phyloP scores from a whole-genome alignment of 2,329 filamentous ascomycete genomes.

The Ophiobolus disseminans region DNA sequence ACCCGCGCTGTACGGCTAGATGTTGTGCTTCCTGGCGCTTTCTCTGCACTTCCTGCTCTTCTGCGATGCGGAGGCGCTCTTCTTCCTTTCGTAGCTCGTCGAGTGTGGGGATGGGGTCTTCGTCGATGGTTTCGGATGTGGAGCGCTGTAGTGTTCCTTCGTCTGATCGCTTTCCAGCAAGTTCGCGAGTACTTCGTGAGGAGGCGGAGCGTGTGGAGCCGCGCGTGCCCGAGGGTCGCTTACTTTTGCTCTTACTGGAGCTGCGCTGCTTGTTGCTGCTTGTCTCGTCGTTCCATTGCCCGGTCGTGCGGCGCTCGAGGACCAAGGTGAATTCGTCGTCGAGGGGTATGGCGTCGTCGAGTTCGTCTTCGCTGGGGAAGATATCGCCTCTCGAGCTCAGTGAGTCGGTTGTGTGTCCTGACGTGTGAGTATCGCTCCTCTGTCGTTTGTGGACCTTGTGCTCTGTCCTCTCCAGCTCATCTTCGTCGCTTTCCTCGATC shows the following conservation, averaged over 20 bases:
- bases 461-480: conserved; percentile 26
- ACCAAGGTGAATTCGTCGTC: conserved; percentile 91
- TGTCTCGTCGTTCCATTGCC: conserved; percentile 67
- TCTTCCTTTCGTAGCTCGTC: conserved; percentile 66
- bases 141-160: conserved; percentile 32
- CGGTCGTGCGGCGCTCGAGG: conserved; percentile 73
- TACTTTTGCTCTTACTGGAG: conserved; percentile 50
- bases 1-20: conserved; percentile 62
- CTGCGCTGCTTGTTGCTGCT: conserved; percentile 72
- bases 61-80: conserved; percentile 59
- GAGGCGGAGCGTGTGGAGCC: conserved; percentile 55
- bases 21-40: conserved; percentile 63
- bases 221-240: conserved; percentile 56
- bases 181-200: conserved; percentile 52
- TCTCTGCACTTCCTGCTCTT: conserved; percentile 62
- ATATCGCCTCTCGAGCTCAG: conserved; percentile 87
- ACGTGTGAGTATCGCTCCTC: conserved; percentile 80
- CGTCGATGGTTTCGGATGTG: conserved; percentile 32
- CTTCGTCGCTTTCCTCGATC: conserved; percentile 67
- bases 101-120: conserved; percentile 54
- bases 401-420: conserved; percentile 83
- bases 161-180: conserved; percentile 22
- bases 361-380: conserved; percentile 87
- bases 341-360: conserved; percentile 87
- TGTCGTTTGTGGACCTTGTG: conserved; percentile 58